Evolutionary conservation across 805 yeast species (phyloP), one percentile per base, ranked within the genome.

Genomic region (Metschnikowia noctiluminum): DNA sequence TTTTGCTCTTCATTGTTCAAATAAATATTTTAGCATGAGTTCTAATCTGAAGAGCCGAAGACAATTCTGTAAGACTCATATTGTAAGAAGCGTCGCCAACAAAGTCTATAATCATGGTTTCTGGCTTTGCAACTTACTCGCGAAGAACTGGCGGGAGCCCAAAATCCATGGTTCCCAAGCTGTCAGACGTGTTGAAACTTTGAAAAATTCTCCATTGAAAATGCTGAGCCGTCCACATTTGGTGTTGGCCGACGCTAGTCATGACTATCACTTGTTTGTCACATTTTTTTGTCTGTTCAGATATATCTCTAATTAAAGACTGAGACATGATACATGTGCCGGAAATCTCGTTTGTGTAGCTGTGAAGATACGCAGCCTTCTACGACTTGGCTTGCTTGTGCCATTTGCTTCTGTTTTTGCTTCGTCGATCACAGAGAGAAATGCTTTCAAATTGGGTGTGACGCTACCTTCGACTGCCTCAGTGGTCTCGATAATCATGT

Each of bases 171-270:
- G 99, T 92, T 61, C 99, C 99, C 62, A 92, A 80, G 62, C 99
- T 98, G 72, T 98, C 99, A 43, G 97, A 89, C n/a, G 98, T 90
- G 68, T 92, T 87, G 75, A 94, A 85, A 43, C 94, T 79, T 69
- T 97, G 82, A 61, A 98, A 98, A 53, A 79, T 73, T 53, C 84
- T 85, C 96, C 97, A 92, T 43, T 82, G 6, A 82, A 87, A 90
- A 70, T 90, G 90, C 75, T 94, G 98, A 30, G 98, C 98, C 32
- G 98, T 94, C 99, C 99, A 92, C 99, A 92, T 92, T 77, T 92
- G 99, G 79, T 92, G 99, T 78, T 94, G 98, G 53, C 99, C 99
- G 45, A 92, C 98, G 78, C 99, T 98, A 34, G 99, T 94, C 45
- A 98, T 87, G 60, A 92, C 85, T 60, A 91, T 81, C 49, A 89